Conservation (phyloP, 345 rosid genomes). For the Linum usitatissimum region DNA sequence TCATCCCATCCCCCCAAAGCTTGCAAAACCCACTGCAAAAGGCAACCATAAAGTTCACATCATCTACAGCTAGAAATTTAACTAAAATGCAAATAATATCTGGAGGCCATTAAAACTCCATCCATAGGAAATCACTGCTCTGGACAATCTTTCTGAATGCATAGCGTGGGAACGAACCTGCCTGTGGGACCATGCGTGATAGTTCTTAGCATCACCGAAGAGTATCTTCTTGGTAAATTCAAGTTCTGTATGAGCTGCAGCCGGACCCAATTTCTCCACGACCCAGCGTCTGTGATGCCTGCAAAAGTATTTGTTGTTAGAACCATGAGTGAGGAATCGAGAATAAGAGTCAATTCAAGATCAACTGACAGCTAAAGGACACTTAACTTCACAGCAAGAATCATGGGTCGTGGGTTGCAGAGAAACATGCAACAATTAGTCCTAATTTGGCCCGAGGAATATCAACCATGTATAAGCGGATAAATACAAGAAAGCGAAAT, state of each 20-base stretch:
- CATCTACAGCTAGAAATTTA: neutral
- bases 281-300: slow-evolving; percentile 99
- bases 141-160: too few species aligned
- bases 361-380: neutral
- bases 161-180: slow-evolving; percentile 45
- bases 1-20: slow-evolving; percentile 87
- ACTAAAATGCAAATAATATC: neutral
- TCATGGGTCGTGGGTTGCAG: too few species aligned
- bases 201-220: slow-evolving; percentile 63
- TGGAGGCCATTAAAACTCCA: neutral
- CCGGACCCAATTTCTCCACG: slow-evolving; percentile 73
- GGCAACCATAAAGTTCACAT: neutral
- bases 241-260: slow-evolving; percentile 51
- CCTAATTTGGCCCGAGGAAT: too few species aligned
- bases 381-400: too few species aligned
- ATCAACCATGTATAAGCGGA: too few species aligned
- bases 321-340: neutral
- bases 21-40: slow-evolving; percentile 66
- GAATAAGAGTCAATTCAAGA: neutral
- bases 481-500: too few species aligned
- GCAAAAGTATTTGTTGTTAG: slow-evolving; percentile 5
- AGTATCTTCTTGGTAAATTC: slow-evolving; percentile 53
- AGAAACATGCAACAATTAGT: too few species aligned
- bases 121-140: too few species aligned
- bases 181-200: slow-evolving; percentile 95